phyloP scores from a whole-genome alignment of 257 asterid genomes.

The Penstemon barbatus region DNA sequence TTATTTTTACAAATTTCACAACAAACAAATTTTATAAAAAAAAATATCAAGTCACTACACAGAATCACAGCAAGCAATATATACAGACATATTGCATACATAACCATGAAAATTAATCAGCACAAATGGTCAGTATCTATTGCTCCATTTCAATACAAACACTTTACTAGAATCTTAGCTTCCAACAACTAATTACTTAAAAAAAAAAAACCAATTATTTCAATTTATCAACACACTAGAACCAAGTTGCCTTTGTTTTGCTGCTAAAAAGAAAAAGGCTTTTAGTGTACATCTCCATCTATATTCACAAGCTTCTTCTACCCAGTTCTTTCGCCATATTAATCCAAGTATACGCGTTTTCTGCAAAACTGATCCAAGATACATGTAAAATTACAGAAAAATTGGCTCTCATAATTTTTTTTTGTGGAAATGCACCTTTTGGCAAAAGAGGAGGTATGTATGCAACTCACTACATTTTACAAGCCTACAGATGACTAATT shows the following conservation, averaged over 20 bases:
- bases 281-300: conserved; percentile 33
- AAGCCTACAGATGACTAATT: no score
- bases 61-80: conserved; percentile 26
- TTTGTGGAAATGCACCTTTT: no score
- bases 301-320: conserved; percentile 45
- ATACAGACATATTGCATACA: conserved; percentile 24
- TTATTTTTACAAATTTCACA: background rate
- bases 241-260: conserved; percentile 23
- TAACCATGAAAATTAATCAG: background rate
- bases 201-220: background rate
- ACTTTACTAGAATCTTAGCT: conserved; percentile 18
- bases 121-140: conserved; percentile 20
- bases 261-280: conserved; percentile 3
- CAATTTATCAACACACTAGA: conserved; percentile 27
- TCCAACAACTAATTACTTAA: background rate
- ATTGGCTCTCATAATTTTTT: background rate
- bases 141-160: conserved; percentile 19
- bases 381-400: background rate
- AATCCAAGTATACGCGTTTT: background rate
- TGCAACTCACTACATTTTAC: no score
- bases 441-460: no score
- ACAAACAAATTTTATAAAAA: background rate
- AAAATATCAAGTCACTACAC: background rate
- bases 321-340: conserved; percentile 17
- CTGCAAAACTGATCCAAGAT: conserved; percentile 28